Conservation (phyloP, 805 yeast species). For the Millerozyma acaciae region DNA sequence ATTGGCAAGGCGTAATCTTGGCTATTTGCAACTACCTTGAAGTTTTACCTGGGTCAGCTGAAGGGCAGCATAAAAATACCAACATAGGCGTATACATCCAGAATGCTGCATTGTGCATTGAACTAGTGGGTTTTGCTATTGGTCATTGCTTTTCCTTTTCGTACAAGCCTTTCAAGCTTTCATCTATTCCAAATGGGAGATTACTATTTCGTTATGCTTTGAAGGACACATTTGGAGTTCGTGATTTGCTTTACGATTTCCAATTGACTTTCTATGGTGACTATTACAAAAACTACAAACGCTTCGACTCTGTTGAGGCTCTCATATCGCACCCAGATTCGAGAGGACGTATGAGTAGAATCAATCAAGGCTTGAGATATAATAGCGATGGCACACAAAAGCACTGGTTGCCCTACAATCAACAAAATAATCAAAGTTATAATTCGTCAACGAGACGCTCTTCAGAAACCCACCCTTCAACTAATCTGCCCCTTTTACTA, state of each 20-base stretch:
- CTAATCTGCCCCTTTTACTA: constrained; percentile 2
- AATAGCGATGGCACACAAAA: constrained; percentile 72
- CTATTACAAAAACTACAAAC: constrained; percentile 67
- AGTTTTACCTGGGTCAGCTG: constrained; percentile 32
- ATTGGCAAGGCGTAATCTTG: constrained; percentile 84
- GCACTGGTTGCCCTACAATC: constrained; percentile 62
- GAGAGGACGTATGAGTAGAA: constrained; percentile 58
- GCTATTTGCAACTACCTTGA: constrained; percentile 50
- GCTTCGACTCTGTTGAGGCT: constrained; percentile 78
- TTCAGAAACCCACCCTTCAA: constrained; percentile 17
- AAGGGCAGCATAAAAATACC: constrained; percentile 19
- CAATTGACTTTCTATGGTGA: constrained; percentile 65
- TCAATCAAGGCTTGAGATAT: constrained; percentile 81
- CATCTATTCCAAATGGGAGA: constrained; percentile 64
- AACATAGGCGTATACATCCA: constrained; percentile 61
- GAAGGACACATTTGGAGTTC: constrained; percentile 69
- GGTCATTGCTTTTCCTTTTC: constrained; percentile 89
- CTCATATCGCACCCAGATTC: constrained; percentile 66
- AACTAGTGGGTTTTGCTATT: constrained; percentile 78
- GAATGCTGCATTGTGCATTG: constrained; percentile 76
- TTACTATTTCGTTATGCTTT: constrained; percentile 59
- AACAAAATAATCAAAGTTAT: constrained; percentile 9
- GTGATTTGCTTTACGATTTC: constrained; percentile 80
- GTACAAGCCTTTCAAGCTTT: constrained; percentile 63
- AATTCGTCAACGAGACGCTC: constrained; percentile 19